A percentile compares a stretch with the other conserved stretches of the same genome.
These are phyloP conservation scores for Penicillium canescens DNA, from an alignment of 495 filamentous ascomycete species.

Conservation along the genomic window DNA sequence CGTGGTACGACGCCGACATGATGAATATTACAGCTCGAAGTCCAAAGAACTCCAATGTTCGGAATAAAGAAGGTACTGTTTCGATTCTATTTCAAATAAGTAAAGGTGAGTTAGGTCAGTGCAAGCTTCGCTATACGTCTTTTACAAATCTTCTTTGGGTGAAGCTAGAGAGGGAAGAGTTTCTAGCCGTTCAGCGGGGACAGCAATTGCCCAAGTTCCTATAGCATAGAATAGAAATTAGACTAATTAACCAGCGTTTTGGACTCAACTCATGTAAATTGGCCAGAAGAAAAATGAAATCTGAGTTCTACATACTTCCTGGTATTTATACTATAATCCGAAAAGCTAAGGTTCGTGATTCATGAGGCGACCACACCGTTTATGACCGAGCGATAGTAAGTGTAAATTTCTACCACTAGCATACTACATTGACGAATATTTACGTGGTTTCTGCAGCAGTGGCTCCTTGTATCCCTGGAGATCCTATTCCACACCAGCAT, in stretches of 20 bases:
- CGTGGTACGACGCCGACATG: conserved; percentile 36
- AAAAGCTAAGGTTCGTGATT: too few species aligned
- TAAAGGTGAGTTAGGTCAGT: conserved; percentile 21
- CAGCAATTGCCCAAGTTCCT: conserved; percentile 2
- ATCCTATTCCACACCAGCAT: too few species aligned
- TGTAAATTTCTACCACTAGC: too few species aligned
- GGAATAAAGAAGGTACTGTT: conserved; percentile 27
- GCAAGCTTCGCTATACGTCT: not conserved
- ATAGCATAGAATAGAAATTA: not conserved
- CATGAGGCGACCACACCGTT: too few species aligned
- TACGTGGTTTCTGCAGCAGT: too few species aligned
- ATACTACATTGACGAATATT: not conserved
- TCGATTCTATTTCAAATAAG: conserved; percentile 30
- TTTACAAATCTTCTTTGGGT: conserved; percentile 39
- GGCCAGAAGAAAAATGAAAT: too few species aligned
- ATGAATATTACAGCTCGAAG: conserved; percentile 29
- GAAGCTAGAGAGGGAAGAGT: conserved; percentile 45
- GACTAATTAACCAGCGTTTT: not conserved
- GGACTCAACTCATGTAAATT: too few species aligned
- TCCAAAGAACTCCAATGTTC: conserved; percentile 23
- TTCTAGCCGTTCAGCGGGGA: conserved; percentile 21
- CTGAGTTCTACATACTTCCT: too few species aligned
- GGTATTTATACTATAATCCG: too few species aligned
- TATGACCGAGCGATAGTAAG: too few species aligned
- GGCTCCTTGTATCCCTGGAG: too few species aligned